Conservation (phyloP, 305 asterid species). For the Fraxinus baroniana region DNA sequence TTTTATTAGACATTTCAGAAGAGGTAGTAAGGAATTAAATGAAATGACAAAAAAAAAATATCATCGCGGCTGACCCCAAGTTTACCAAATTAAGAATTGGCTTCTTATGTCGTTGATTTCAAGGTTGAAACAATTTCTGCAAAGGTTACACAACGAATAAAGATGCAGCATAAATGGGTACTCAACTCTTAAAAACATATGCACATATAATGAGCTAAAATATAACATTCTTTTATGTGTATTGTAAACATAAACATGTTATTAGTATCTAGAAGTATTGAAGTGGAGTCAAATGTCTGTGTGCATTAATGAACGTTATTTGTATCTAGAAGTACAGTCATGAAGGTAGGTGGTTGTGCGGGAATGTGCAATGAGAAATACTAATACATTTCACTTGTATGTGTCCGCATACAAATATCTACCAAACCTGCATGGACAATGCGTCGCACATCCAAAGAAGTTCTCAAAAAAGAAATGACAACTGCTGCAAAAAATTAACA, state of each 20-base stretch:
- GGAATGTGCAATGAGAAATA: neutral
- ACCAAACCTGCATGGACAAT: neutral
- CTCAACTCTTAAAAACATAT: neutral
- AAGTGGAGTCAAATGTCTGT: neutral
- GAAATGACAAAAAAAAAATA: neutral
- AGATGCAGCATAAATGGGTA: neutral
- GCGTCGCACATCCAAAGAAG: neutral
- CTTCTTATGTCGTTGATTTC: neutral
- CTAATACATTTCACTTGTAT: neutral
- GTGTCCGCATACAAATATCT: neutral
- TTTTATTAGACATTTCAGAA: neutral
- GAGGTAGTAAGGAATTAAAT: neutral
- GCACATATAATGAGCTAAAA: neutral
- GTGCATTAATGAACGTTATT: neutral
- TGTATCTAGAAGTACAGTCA: neutral
- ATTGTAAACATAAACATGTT: neutral
- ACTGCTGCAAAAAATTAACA: slow-evolving; percentile 5
- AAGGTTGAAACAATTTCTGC: neutral
- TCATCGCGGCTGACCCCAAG: neutral
- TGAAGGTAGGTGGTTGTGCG: neutral
- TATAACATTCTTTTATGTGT: neutral
- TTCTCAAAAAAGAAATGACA: slow-evolving; percentile 5
- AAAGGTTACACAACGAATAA: neutral
- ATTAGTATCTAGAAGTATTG: neutral
- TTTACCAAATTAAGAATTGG: neutral